Conservation (phyloP, 2,329 filamentous ascomycete genomes). For the Fusarium papillatum region DNA sequence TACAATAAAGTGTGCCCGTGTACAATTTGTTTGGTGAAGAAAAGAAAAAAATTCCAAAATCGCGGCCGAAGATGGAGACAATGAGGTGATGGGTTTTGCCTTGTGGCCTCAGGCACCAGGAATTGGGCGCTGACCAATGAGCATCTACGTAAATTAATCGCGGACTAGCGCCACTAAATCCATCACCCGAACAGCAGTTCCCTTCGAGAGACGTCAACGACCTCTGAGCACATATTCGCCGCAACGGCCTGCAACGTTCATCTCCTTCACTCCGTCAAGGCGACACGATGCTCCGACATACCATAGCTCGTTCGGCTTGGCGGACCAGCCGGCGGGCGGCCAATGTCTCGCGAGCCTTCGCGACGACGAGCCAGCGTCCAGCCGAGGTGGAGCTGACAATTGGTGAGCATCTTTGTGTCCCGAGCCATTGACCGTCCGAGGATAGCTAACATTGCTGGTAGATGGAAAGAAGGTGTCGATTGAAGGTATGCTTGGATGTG, state of each 20-base stretch:
- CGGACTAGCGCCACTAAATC: constrained; percentile 56
- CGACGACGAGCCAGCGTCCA: constrained; percentile 81
- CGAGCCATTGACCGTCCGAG: constrained; percentile 47
- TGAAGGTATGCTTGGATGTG: constrained; percentile 76
- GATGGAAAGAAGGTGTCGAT: constrained; percentile 99
- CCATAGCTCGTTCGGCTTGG: constrained; percentile 77
- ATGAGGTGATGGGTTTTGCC: constrained; percentile 19
- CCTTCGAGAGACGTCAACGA: constrained; percentile 56
- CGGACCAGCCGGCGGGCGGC: constrained; percentile 71
- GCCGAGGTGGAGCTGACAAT: constrained; percentile 98
- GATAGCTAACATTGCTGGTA: constrained; percentile 56
- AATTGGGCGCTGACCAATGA: constrained; percentile 54
- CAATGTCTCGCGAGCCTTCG: constrained; percentile 82
- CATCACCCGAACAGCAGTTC: constrained; percentile 54
- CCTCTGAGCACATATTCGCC: constrained; percentile 52
- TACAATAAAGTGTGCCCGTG: constrained; percentile 80
- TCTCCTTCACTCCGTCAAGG: constrained; percentile 64
- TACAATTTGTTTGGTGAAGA: constrained; percentile 70
- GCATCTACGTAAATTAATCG: constrained; percentile 59
- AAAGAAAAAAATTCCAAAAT: constrained; percentile 45
- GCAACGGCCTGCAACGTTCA: constrained; percentile 53
- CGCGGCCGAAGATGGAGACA: constrained; percentile 35
- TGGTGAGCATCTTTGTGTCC: constrained; percentile 66
- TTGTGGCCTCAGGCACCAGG: constrained; percentile 55
- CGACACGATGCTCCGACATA: constrained; percentile 78